Evolutionary conservation across 208 protist genomes (phyloP).

Genomic region (Wallacemonas rigidus): DNA sequence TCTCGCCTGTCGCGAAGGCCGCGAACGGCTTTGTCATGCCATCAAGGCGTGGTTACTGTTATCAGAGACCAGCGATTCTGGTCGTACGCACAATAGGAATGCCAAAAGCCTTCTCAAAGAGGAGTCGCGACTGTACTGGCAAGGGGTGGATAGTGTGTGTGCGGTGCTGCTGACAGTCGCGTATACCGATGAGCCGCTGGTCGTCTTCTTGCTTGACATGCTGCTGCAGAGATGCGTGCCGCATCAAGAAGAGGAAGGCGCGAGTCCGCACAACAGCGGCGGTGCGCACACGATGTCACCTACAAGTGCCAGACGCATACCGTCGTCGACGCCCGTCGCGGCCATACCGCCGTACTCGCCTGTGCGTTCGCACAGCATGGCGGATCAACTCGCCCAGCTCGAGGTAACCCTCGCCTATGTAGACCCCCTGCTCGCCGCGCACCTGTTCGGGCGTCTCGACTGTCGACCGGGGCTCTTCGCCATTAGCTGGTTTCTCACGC

Average conservation of each 20-base stretch:
- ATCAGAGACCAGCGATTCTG: slow-evolving; percentile 20
- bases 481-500: slow-evolving; percentile 95
- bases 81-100: slow-evolving; percentile 9
- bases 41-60: slow-evolving; percentile 84
- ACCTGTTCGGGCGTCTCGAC: slow-evolving; percentile 80
- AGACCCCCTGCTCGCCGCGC: slow-evolving; percentile 87
- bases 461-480: slow-evolving; percentile 93
- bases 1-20: slow-evolving; percentile 68
- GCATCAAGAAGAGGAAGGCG: slow-evolving; percentile 44
- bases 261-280: not conserved
- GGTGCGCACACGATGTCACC: not conserved
- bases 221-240: slow-evolving; percentile 85
- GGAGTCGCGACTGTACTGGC: slow-evolving; percentile 81
- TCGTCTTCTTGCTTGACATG: slow-evolving; percentile 69
- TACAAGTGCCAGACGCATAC: not conserved
- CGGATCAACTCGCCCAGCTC: slow-evolving; percentile 71
- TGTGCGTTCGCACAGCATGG: slow-evolving; percentile 46
- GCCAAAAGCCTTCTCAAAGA: not conserved
- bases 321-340: not conserved
- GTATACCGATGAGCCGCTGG: slow-evolving; percentile 76
- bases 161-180: slow-evolving; percentile 82
- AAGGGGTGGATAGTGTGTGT: slow-evolving; percentile 93
- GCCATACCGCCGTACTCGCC: not conserved
- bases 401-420: slow-evolving; percentile 72
- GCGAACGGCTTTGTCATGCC: slow-evolving; percentile 68